Percentiles rank a stretch among this genome's conserved stretches.
Conservation (phyloP, 2,329 filamentous ascomycete genomes). For the Xenosphaeropsis pyriputrescens region DNA sequence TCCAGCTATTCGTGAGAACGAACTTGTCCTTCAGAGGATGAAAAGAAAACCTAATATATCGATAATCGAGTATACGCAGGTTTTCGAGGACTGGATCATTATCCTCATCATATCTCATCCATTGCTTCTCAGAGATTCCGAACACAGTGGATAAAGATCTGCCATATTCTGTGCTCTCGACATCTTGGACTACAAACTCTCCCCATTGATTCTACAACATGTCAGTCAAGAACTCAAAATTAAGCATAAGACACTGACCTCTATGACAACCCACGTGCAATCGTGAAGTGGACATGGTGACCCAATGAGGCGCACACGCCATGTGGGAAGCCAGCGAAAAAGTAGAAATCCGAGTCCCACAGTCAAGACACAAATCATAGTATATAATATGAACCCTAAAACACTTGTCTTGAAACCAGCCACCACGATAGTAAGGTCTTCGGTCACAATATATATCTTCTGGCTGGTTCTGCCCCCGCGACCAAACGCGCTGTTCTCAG, state of each 20-base stretch:
- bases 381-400: conserved; percentile 54
- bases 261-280: conserved; percentile 85
- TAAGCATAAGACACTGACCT: conserved; percentile 31
- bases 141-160: conserved; percentile 49
- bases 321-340: conserved; percentile 79
- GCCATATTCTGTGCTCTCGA: conserved; percentile 39
- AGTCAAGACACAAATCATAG: conserved; percentile 55
- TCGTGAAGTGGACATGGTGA: conserved; percentile 51
- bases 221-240: neutral
- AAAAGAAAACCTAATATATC: conserved; percentile 87
- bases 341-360: conserved; percentile 70
- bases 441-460: conserved; percentile 84
- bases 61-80: conserved; percentile 73
- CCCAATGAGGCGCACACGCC: conserved; percentile 68
- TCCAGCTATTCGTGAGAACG: conserved; percentile 77
- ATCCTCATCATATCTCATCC: conserved; percentile 41
- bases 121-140: conserved; percentile 46
- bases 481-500: conserved; percentile 46
- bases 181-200: conserved; percentile 66
- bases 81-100: conserved; percentile 65
- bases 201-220: conserved; percentile 73
- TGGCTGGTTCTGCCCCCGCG: conserved; percentile 57
- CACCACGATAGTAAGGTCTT: conserved; percentile 87
- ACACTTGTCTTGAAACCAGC: conserved; percentile 76
- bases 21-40: conserved; percentile 86